Conservation (phyloP, 1,284 basidiomycete genomes). For the Apiotrichum siamense region DNA sequence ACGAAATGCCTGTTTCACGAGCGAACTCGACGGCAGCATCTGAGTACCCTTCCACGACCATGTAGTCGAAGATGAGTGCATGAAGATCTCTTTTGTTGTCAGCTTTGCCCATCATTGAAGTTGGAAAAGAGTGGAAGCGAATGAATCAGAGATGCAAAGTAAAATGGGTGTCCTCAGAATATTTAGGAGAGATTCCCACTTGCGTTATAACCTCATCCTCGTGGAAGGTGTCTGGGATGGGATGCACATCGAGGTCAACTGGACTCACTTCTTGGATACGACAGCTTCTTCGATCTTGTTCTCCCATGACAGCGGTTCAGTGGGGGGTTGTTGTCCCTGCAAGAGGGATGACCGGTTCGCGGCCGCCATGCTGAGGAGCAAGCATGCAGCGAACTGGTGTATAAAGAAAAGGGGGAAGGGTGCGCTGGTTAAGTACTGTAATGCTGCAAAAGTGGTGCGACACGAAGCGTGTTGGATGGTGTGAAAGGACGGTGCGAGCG, state of each 20-base stretch:
- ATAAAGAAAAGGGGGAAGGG: neutral
- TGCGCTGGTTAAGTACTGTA: neutral
- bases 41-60: conserved; percentile 95
- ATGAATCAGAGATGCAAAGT: conserved; percentile 50
- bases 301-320: conserved; percentile 45
- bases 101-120: neutral
- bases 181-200: conserved; percentile 60
- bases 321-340: conserved; percentile 6
- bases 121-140: conserved; percentile 7
- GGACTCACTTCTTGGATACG: conserved; percentile 53
- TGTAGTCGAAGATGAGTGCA: conserved; percentile 93
- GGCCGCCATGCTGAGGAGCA: conserved; percentile 12
- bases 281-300: conserved; percentile 48
- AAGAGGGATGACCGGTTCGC: conserved; percentile 9
- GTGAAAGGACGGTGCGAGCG: neutral
- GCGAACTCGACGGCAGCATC: conserved; percentile 92
- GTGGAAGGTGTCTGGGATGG: conserved; percentile 19
- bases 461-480: neutral
- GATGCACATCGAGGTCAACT: conserved; percentile 7
- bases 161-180: conserved; percentile 49
- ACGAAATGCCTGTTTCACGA: conserved; percentile 68
- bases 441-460: neutral
- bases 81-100: conserved; percentile 71
- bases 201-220: conserved; percentile 52
- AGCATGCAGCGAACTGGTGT: conserved; percentile 2